Percentiles rank a stretch among this genome's conserved stretches.
phyloP scores from a whole-genome alignment of 2,329 filamentous ascomycete species.

The Hirsutella minnesotensis region DNA sequence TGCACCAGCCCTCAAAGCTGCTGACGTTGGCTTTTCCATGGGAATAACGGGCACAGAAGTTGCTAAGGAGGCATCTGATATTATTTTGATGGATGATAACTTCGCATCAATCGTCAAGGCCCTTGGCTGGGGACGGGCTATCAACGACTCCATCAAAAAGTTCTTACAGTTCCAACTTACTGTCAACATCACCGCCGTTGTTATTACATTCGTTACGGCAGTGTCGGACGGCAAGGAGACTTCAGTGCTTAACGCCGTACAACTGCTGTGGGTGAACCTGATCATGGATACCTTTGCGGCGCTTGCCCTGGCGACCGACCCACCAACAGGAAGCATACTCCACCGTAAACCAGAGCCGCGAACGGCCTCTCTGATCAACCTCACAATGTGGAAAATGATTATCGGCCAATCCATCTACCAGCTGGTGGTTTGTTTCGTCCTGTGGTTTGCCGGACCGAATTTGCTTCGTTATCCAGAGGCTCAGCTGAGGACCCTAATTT shows the following conservation, averaged over 20 bases:
- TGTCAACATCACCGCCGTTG: constrained; percentile 55
- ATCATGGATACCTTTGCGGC: constrained; percentile 60
- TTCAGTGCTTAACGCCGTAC: constrained; percentile 47
- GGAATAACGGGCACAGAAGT: constrained; percentile 55
- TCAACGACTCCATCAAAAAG: constrained; percentile 53
- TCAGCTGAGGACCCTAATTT: no score
- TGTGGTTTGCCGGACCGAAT: no score
- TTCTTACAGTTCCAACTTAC: constrained; percentile 51
- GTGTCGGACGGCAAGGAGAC: constrained; percentile 37
- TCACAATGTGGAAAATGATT: no score
- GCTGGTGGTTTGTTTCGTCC: no score
- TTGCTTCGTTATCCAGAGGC: no score
- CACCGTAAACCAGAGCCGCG: no score
- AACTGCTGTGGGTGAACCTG: constrained; percentile 56
- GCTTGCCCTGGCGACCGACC: constrained; percentile 49
- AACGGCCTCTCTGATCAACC: no score
- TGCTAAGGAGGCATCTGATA: constrained; percentile 53
- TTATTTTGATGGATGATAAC: constrained; percentile 54
- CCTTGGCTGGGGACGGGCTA: constrained; percentile 48
- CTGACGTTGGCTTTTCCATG: constrained; percentile 58
- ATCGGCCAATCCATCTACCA: no score
- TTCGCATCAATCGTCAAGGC: constrained; percentile 52
- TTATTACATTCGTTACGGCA: constrained; percentile 42
- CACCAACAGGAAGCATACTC: constrained; percentile 20
- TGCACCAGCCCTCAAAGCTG: constrained; percentile 51